Evolutionary conservation across 306 rosid species (phyloP).

Genomic region (Rubus parviflorus): DNA sequence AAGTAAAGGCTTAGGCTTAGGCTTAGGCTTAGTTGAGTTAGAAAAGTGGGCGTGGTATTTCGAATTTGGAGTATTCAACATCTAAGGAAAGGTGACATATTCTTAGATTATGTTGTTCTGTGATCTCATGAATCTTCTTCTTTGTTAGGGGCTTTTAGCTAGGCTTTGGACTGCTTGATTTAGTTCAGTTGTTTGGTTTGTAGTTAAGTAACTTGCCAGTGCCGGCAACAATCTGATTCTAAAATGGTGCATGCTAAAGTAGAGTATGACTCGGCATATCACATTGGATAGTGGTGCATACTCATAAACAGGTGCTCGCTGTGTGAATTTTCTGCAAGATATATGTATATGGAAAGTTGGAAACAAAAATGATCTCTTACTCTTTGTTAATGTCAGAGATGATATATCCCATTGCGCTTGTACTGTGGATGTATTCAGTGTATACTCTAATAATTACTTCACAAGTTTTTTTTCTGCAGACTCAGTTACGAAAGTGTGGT

Average conservation of each 20-base stretch:
- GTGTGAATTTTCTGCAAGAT: neutral
- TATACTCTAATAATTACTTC: neutral
- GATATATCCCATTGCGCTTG: too few relatives aligned
- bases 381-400: neutral
- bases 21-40: too few relatives aligned
- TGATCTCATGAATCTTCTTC: neutral
- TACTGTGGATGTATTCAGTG: neutral
- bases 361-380: too few relatives aligned
- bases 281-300: neutral
- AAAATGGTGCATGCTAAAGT: neutral
- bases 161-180: neutral
- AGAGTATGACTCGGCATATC: neutral
- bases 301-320: neutral
- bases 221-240: too few relatives aligned
- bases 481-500: slow-evolving; percentile 52
- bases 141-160: neutral
- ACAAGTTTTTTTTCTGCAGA: slow-evolving; percentile 30
- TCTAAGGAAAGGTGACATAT: neutral
- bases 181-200: too few relatives aligned
- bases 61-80: too few relatives aligned
- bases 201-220: neutral
- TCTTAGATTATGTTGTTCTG: neutral
- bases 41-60: too few relatives aligned
- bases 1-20: too few relatives aligned
- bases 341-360: too few relatives aligned